These are phyloP conservation scores for Crithidia mellificae DNA, from an alignment of 208 protist genomes.

Conservation along the genomic window DNA sequence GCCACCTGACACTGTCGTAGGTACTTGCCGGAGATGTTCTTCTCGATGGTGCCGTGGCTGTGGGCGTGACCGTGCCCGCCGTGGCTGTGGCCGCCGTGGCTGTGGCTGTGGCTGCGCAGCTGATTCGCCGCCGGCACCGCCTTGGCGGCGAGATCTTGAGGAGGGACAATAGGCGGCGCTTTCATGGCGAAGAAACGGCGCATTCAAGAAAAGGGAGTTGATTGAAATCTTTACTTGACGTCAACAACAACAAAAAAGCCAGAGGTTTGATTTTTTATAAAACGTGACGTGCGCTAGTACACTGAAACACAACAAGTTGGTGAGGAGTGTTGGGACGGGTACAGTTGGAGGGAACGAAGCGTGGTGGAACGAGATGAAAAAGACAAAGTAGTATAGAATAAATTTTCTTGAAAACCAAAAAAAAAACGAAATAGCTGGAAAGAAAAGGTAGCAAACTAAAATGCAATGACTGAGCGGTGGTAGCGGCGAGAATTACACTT, in stretches of 20 bases:
- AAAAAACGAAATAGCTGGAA: too few relatives aligned
- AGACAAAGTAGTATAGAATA: too few relatives aligned
- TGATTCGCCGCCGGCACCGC: constrained; percentile 5
- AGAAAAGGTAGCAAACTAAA: too few relatives aligned
- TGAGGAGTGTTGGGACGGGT: neutral
- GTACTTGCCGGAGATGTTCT: constrained; percentile 45
- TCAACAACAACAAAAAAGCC: neutral
- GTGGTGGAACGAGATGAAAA: neutral
- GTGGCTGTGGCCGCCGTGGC: constrained; percentile 42
- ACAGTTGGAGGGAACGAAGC: neutral
- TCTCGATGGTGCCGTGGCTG: constrained; percentile 54
- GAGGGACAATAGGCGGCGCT: constrained; percentile 3
- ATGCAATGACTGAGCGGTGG: too few relatives aligned
- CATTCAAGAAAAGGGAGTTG: constrained; percentile 34
- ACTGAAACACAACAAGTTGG: neutral
- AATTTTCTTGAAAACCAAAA: too few relatives aligned
- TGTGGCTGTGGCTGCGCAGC: constrained; percentile 26
- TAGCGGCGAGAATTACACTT: too few relatives aligned
- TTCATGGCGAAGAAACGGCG: constrained; percentile 36
- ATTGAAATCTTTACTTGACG: too few relatives aligned
- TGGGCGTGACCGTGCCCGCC: constrained; percentile 43
- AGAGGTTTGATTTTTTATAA: neutral
- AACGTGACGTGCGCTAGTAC: neutral
- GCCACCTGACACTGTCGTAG: constrained; percentile 73
- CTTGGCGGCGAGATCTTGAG: constrained; percentile 7